These are phyloP conservation scores for Rhynchosporium agropyri DNA, from an alignment of 2,329 filamentous ascomycete genomes.

Conservation along the genomic window DNA sequence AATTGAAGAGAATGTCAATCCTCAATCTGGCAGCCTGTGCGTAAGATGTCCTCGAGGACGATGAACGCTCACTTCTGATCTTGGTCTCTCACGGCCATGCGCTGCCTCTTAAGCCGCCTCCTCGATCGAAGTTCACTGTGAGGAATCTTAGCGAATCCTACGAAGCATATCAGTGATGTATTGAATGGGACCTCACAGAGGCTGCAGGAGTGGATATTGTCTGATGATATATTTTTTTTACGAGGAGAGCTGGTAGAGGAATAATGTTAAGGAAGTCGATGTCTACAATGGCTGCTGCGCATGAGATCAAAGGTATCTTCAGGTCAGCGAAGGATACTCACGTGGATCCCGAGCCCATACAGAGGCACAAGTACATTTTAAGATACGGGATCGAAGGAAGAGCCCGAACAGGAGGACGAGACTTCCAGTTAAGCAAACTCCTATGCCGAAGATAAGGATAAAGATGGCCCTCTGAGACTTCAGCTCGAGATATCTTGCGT, in stretches of 20 bases:
- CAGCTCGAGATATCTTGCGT: conserved; percentile 29
- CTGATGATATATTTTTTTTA: conserved; percentile 24
- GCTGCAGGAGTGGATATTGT: conserved; percentile 29
- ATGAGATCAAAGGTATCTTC: conserved; percentile 14
- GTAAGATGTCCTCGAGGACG: conserved; percentile 8
- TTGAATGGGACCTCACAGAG: conserved; percentile 27
- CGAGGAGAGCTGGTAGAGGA: conserved; percentile 24
- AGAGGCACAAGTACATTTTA: not conserved
- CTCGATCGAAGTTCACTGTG: conserved; percentile 28
- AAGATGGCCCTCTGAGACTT: conserved; percentile 1
- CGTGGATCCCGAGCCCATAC: not conserved
- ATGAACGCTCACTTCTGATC: conserved; percentile 19
- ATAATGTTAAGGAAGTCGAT: conserved; percentile 22
- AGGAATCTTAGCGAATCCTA: conserved; percentile 30
- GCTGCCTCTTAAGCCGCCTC: conserved; percentile 26
- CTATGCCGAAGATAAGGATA: conserved; percentile 1
- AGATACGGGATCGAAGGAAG: not conserved
- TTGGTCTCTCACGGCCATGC: conserved; percentile 30
- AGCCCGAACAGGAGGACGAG: conserved; percentile 1
- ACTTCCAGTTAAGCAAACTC: not conserved
- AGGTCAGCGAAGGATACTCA: conserved; percentile 2
- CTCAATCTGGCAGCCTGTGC: conserved; percentile 4
- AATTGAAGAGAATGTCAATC: not conserved
- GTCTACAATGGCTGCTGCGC: conserved; percentile 5
- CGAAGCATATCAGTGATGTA: conserved; percentile 31